These are phyloP conservation scores for Lactarius vividus DNA, from an alignment of 768 basidiomycete genomes.

Conservation along the genomic window DNA sequence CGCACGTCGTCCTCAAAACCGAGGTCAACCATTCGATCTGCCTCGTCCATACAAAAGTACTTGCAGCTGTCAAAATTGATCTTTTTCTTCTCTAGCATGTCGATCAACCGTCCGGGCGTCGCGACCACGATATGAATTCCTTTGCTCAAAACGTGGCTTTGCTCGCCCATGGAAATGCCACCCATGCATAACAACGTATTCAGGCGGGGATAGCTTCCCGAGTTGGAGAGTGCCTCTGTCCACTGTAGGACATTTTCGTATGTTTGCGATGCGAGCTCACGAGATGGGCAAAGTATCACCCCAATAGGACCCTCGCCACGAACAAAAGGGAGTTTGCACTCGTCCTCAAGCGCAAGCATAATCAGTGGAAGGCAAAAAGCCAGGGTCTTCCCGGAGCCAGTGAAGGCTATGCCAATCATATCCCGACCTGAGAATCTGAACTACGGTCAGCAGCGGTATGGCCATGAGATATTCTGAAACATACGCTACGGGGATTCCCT, in stretches of 20 bases:
- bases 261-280: constrained; percentile 95
- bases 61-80: constrained; percentile 94
- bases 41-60: constrained; percentile 98
- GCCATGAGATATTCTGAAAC: constrained; percentile 33
- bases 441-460: constrained; percentile 19
- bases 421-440: constrained; percentile 89
- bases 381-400: constrained; percentile 98
- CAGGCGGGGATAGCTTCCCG: constrained; percentile 77
- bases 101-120: constrained; percentile 93
- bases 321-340: constrained; percentile 82
- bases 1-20: constrained; percentile 99
- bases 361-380: constrained; percentile 97
- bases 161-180: constrained; percentile 98
- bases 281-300: constrained; percentile 92
- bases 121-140: constrained; percentile 96
- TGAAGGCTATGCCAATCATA: constrained; percentile 98
- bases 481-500: constrained; percentile 94
- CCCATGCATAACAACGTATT: constrained; percentile 93
- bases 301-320: constrained; percentile 98
- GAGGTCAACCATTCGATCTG: constrained; percentile 98
- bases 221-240: constrained; percentile 78
- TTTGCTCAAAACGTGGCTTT: constrained; percentile 84
- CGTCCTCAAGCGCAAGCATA: constrained; percentile 95
- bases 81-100: constrained; percentile 95
- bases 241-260: constrained; percentile 91